These are phyloP conservation scores for Dissoconium aciculare DNA, from an alignment of 2,329 filamentous ascomycete species.

Conservation along the genomic window DNA sequence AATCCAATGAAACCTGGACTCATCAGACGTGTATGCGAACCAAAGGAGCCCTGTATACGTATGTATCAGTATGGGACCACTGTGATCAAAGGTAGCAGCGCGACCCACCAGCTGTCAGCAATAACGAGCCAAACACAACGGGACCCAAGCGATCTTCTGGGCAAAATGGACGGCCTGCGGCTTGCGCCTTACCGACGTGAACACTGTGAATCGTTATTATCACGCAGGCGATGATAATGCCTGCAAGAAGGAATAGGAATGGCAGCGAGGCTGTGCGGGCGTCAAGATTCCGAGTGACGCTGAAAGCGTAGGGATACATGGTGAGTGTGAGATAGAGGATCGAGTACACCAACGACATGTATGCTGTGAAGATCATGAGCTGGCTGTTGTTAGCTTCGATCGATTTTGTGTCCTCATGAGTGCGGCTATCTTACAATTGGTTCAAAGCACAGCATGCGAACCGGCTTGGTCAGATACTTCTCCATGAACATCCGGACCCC, in stretches of 20 bases:
- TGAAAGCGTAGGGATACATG: conserved; percentile 19
- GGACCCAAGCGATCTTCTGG: conserved; percentile 33
- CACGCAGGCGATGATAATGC: conserved; percentile 12
- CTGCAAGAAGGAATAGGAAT: conserved; percentile 16
- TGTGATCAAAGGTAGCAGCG: conserved; percentile 14
- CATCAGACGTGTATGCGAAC: too few relatives aligned
- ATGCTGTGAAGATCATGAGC: conserved; percentile 17
- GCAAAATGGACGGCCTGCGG: conserved; percentile 10
- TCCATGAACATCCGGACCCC: conserved; percentile 31
- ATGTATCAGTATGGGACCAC: conserved; percentile 31
- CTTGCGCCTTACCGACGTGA: conserved; percentile 10
- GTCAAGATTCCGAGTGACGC: conserved; percentile 15
- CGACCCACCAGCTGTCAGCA: conserved; percentile 32
- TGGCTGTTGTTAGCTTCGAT: too few relatives aligned
- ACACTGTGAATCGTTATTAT: conserved; percentile 15
- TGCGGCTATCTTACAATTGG: too few relatives aligned
- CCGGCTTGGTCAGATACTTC: conserved; percentile 25
- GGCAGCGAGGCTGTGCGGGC: conserved; percentile 18
- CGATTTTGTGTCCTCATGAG: too few relatives aligned
- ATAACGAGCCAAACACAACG: conserved; percentile 30
- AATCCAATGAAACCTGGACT: conserved; percentile 30
- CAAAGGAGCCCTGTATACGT: too few relatives aligned
- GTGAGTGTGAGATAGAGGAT: conserved; percentile 27
- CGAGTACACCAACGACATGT: conserved; percentile 19
- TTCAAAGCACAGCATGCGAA: conserved; percentile 17